Conservation (phyloP, 2,329 filamentous ascomycete genomes). For the Sporothrix globosa region DNA sequence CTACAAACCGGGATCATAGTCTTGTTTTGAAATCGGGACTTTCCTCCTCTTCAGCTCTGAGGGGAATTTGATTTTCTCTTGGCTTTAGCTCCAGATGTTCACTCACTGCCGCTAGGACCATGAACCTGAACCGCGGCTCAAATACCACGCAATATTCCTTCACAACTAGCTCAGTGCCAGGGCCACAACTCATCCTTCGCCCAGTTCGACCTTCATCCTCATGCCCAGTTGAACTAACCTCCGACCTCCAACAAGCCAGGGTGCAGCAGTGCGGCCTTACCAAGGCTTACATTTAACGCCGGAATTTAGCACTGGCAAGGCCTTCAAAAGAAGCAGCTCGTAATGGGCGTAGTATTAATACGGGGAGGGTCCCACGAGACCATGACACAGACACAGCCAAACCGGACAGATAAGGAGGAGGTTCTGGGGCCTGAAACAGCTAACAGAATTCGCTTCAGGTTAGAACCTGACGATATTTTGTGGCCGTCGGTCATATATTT, state of each 20-base stretch:
- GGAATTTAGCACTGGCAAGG: neutral
- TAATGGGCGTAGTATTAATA: neutral
- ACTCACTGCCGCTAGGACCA: neutral
- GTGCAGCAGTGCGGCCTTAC: too few relatives aligned
- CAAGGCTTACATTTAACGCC: too few relatives aligned
- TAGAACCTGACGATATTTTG: too few relatives aligned
- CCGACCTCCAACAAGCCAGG: too few relatives aligned
- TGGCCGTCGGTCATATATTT: too few relatives aligned
- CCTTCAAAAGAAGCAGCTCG: slow-evolving; percentile 22
- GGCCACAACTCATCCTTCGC: neutral
- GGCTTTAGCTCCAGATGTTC: neutral
- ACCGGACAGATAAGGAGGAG: neutral
- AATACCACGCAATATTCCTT: neutral
- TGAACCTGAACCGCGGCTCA: neutral
- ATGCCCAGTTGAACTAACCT: neutral
- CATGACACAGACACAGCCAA: neutral
- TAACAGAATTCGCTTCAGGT: too few relatives aligned
- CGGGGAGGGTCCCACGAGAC: neutral
- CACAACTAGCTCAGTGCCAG: neutral
- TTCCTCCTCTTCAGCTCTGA: too few relatives aligned
- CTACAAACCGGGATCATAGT: neutral
- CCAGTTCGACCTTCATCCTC: neutral
- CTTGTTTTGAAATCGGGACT: neutral
- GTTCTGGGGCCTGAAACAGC: neutral
- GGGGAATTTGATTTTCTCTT: too few relatives aligned